These are phyloP conservation scores for Botrytis deweyae DNA, from an alignment of 2,329 filamentous ascomycete species.

Conservation along the genomic window DNA sequence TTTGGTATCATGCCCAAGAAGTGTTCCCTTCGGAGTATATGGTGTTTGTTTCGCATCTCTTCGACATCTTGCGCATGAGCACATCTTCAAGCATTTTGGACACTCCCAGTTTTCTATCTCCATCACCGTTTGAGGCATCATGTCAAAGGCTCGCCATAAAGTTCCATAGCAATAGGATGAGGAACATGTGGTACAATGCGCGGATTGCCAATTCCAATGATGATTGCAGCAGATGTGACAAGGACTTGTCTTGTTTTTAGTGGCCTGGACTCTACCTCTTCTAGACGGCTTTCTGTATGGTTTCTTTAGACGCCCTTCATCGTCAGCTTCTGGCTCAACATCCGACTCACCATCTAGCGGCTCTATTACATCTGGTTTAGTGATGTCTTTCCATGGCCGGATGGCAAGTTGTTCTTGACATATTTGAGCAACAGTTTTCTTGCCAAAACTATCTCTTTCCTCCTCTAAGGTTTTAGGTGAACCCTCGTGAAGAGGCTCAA, in stretches of 20 bases:
- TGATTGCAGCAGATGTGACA: constrained; percentile 85
- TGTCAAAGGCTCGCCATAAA: constrained; percentile 86
- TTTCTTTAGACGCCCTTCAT: constrained; percentile 60
- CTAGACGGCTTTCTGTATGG: constrained; percentile 44
- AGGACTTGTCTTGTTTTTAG: constrained; percentile 50
- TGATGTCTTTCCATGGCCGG: constrained; percentile 81
- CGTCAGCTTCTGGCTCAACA: constrained; percentile 58
- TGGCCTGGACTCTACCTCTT: constrained; percentile 44
- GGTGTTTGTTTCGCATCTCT: constrained; percentile 65
- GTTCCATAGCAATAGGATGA: constrained; percentile 90
- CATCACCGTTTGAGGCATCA: constrained; percentile 80
- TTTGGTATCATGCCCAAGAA: constrained; percentile 87
- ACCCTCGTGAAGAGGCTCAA: constrained; percentile 66
- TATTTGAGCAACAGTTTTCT: constrained; percentile 85
- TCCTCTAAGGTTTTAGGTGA: constrained; percentile 71
- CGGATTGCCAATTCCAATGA: constrained; percentile 82
- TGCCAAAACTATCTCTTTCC: constrained; percentile 64
- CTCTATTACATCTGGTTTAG: constrained; percentile 37
- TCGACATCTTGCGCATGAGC: constrained; percentile 80
- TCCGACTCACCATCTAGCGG: constrained; percentile 46
- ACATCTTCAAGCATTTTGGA: constrained; percentile 80
- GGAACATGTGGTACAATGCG: constrained; percentile 73
- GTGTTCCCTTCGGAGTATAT: constrained; percentile 82
- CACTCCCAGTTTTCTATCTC: constrained; percentile 83
- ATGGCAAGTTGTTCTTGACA: constrained; percentile 83